Evolutionary conservation across 306 rosid species (phyloP), one percentile per base, ranked within the genome.

Genomic region (Calophaca sinica): DNA sequence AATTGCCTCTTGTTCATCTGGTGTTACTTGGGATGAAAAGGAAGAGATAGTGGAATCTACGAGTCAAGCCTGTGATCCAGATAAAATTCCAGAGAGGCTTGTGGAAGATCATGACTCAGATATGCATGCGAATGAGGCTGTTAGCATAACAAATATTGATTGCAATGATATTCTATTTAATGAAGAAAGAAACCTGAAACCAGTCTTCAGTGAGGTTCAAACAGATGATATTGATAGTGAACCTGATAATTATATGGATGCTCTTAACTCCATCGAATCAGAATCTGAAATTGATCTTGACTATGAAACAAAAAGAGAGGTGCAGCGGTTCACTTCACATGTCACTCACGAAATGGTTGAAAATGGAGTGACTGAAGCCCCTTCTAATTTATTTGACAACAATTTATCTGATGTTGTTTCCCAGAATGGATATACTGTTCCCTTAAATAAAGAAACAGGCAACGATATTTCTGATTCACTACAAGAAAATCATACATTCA

Each of bases 1-100:
- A 73, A 73, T 79, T 71, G 91, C 87, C 69, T 90, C 87, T n/a
- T 54, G 84, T 75, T 75, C 89, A 44, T 89, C 91, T 51, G 85
- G 90, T 86, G 96, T 92, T 68, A 88, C 90, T 35, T 92, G 97
- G 96, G 97, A 92, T 74, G 96, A 83, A 88, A 92, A 94, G 85
- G 91, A 86, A 68, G 97, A 94, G 78, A 91, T 94, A 63, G 44
- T 88, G 86, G 96, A 91, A 68, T 80, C 86, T 33, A 79, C 38
- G 36, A 75, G 76, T 74, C 86, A 83, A 77, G 78, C 76, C 46
- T 62, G 45, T 81, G 81, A 82, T 77, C 53, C 48, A 42, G 85
- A 78, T 86, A 82, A 86, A 79, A 75, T 67, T 72, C 62, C 83
- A 52, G 85, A 80, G 68, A 72, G 66, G 75, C 77, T 60, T 55